Evolutionary conservation across 768 basidiomycete species (phyloP).

Genomic region (Boletus bicolor): DNA sequence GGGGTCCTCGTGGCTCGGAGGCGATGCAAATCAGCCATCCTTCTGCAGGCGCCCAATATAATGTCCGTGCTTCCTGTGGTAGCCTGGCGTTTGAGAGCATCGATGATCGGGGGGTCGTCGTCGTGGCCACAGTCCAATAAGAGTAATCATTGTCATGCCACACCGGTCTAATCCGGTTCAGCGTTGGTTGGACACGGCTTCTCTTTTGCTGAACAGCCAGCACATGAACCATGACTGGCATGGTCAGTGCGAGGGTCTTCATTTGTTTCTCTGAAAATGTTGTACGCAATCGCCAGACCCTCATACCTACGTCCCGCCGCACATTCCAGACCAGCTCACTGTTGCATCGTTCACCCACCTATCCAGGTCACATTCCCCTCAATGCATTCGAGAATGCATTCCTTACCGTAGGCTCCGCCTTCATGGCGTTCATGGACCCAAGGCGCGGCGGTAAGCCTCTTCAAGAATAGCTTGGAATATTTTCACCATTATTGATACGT

Average conservation of each 20-base stretch:
- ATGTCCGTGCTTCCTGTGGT: background rate
- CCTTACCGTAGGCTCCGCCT: conserved; percentile 79
- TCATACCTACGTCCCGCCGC: conserved; percentile 12
- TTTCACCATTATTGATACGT: background rate
- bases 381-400: conserved; percentile 81
- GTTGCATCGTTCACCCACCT: conserved; percentile 42
- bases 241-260: background rate
- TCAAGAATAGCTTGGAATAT: background rate
- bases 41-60: background rate
- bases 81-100: background rate
- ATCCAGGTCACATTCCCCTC: conserved; percentile 80
- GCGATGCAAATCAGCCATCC: conserved; percentile 11
- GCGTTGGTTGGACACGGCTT: background rate
- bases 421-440: conserved; percentile 79
- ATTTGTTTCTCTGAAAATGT: background rate
- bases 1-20: conserved; percentile 13
- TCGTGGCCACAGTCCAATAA: background rate
- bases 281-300: background rate
- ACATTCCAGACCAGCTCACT: conserved; percentile 10
- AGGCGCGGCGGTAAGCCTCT: conserved; percentile 70
- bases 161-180: conserved; percentile 2
- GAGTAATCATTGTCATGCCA: background rate
- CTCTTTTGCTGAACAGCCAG: background rate
- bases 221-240: background rate
- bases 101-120: background rate